Evolutionary conservation across 768 basidiomycete genomes (phyloP).

Genomic region (Kwoniella shandongensis): DNA sequence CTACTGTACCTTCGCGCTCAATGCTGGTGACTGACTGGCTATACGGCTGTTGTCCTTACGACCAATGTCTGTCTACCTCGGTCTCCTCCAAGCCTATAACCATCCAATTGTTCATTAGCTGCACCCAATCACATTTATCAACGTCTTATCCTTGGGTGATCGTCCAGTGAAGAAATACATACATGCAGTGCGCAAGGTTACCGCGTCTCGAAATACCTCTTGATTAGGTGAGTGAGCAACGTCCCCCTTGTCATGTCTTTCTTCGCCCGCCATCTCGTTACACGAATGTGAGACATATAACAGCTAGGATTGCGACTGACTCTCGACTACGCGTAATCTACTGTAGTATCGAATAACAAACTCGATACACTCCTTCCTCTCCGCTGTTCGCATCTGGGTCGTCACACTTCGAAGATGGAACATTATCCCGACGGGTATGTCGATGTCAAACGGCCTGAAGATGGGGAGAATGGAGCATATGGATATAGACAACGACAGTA

Average conservation of each 20-base stretch:
- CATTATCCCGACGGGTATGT: constrained; percentile 26
- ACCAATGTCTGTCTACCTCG: no score
- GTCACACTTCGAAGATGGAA: constrained; percentile 10
- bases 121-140: neutral
- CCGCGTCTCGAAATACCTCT: no score
- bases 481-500: constrained; percentile 19
- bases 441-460: constrained; percentile 26
- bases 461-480: constrained; percentile 10
- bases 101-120: no score
- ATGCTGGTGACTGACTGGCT: no score
- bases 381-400: neutral
- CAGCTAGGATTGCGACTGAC: neutral
- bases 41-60: no score
- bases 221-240: no score
- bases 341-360: neutral
- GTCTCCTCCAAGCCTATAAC: no score
- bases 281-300: neutral
- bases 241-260: no score
- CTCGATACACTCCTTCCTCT: neutral
- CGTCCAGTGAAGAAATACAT: no score
- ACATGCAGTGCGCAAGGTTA: no score
- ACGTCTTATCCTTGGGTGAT: neutral
- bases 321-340: neutral
- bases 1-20: no score
- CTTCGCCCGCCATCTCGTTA: no score